Evolutionary conservation across 331 rosid species (phyloP).

Genomic region (Malus hybrid): DNA sequence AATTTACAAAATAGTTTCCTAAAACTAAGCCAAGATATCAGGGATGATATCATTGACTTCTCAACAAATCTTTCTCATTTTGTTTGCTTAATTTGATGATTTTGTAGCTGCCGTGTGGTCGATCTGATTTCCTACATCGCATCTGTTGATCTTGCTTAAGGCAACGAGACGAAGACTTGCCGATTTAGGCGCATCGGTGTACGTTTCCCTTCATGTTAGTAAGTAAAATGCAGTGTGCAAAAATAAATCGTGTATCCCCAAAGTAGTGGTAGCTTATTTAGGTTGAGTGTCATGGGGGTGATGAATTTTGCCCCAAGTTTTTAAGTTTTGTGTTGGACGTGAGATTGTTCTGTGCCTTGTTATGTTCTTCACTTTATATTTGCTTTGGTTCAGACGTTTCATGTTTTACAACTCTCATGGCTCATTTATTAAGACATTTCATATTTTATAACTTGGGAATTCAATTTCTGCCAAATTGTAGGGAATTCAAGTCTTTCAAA

Average conservation of each 20-base stretch:
- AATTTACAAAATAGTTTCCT: too few species aligned
- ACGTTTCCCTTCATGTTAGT: background rate
- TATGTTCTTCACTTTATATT: background rate
- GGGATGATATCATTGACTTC: too few species aligned
- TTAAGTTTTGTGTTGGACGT: background rate
- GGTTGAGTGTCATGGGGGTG: background rate
- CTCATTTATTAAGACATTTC: too few species aligned
- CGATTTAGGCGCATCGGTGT: background rate
- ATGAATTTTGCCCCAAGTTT: background rate
- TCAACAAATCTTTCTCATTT: too few species aligned
- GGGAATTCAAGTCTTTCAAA: too few species aligned
- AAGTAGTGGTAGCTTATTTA: background rate
- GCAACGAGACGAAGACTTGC: background rate
- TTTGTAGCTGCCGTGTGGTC: conserved; percentile 59
- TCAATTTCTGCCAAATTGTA: too few species aligned
- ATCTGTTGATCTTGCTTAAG: background rate
- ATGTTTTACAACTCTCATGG: background rate
- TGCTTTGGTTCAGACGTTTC: background rate
- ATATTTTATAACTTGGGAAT: too few species aligned
- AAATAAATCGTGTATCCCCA: background rate
- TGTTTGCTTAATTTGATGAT: background rate
- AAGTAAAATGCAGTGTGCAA: background rate
- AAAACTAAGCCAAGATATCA: too few species aligned
- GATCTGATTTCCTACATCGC: conserved; percentile 56
- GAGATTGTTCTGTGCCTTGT: background rate